phyloP scores from a whole-genome alignment of 306 rosid genomes.

The cucumber (Cucumis sativus) region DNA sequence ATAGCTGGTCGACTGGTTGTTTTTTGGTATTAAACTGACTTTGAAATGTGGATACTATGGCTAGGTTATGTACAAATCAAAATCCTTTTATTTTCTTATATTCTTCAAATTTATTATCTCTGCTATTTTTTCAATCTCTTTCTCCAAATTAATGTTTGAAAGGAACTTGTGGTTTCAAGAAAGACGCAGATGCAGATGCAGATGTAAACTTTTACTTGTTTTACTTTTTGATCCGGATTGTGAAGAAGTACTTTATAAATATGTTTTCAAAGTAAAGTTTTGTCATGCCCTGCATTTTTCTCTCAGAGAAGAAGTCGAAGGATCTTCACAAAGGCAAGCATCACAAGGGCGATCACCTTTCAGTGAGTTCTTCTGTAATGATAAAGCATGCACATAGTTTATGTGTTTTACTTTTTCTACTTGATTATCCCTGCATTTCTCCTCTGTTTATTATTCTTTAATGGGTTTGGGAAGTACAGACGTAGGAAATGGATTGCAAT shows the following conservation, averaged over 20 bases:
- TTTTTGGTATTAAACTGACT: not conserved
- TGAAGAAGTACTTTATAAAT: not conserved
- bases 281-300: slow-evolving; percentile 6
- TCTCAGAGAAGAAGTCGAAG: slow-evolving; percentile 60
- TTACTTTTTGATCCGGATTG: not conserved
- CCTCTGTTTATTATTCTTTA: not conserved
- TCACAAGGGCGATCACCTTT: slow-evolving; percentile 25
- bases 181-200: not conserved
- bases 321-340: slow-evolving; percentile 49
- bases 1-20: not conserved
- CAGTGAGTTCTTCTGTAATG: slow-evolving; percentile 36
- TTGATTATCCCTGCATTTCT: not conserved
- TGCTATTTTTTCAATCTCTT: not conserved
- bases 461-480: not conserved
- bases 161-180: not conserved
- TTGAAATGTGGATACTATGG: not conserved
- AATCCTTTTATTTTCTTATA: not conserved
- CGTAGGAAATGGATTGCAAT: not conserved
- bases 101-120: not conserved
- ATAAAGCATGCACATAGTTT: not conserved
- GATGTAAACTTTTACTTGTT: not conserved
- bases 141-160: not conserved
- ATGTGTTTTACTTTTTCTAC: not conserved
- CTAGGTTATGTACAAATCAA: not conserved
- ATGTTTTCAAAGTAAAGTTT: not conserved